A percentile compares a stretch with the other conserved stretches of the same genome.
These are phyloP conservation scores for Fulvia fulva DNA, from an alignment of 2,329 filamentous ascomycete species.

Conservation along the genomic window DNA sequence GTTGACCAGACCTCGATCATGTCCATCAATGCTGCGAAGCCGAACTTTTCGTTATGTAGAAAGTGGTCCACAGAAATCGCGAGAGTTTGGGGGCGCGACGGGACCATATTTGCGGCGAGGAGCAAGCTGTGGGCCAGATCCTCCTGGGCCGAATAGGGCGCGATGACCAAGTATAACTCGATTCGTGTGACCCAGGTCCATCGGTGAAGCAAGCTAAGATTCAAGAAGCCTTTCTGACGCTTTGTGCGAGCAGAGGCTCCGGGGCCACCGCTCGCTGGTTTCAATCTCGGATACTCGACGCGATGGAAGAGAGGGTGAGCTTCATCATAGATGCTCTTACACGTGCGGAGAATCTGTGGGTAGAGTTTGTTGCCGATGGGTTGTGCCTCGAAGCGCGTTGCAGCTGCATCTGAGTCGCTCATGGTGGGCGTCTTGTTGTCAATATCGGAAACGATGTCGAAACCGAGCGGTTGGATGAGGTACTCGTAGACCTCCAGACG, in stretches of 20 bases:
- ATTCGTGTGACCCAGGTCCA: neutral
- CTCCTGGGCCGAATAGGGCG: neutral
- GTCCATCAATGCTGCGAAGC: neutral
- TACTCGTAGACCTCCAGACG: conserved; percentile 4
- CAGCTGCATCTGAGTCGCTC: neutral
- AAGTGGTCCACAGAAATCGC: neutral
- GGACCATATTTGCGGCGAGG: neutral
- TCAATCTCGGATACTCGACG: neutral
- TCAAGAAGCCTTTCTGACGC: neutral
- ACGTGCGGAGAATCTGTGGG: neutral
- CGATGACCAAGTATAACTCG: neutral
- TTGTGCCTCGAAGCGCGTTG: neutral
- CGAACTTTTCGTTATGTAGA: neutral
- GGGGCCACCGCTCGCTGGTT: neutral
- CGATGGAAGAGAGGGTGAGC: neutral
- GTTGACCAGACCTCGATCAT: neutral
- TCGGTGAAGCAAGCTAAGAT: neutral
- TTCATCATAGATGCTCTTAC: neutral
- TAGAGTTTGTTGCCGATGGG: neutral
- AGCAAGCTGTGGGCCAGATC: neutral
- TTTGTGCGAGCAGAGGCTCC: no score
- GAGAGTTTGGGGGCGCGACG: neutral
- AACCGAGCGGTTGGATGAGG: neutral
- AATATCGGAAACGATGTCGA: neutral
- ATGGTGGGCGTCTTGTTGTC: neutral